Evolutionary conservation across 257 asterid genomes (phyloP).

Genomic region (Euphrasia confusa): DNA sequence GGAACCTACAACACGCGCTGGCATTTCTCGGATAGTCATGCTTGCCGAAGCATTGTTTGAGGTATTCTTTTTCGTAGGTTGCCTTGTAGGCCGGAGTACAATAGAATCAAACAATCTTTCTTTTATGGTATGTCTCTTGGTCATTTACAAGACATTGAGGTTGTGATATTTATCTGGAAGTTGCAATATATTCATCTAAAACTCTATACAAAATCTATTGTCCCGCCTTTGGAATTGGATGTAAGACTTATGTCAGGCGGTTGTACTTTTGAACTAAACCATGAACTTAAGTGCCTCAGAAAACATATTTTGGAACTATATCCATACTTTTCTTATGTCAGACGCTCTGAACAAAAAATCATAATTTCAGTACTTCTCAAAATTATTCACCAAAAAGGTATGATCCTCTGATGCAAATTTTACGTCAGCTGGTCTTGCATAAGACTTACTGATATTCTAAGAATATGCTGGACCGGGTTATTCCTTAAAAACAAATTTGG

Average conservation of each 20-base stretch:
- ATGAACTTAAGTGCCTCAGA: no score
- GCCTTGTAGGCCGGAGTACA: background rate
- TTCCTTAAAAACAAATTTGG: background rate
- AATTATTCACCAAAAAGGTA: no score
- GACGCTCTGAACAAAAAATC: no score
- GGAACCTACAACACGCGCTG: slow-evolving; percentile 66
- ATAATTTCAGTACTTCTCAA: no score
- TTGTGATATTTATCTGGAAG: background rate
- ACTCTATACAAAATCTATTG: background rate
- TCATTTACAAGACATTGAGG: background rate
- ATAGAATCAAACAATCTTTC: background rate
- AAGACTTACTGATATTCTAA: no score
- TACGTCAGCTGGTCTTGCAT: no score
- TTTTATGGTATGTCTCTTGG: slow-evolving; percentile 3
- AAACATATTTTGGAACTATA: no score
- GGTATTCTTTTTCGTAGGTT: slow-evolving; percentile 38
- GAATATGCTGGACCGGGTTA: background rate
- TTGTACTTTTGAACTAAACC: no score
- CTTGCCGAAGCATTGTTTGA: slow-evolving; percentile 95
- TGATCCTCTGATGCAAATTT: no score
- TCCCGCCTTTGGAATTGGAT: no score
- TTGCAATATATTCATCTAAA: background rate
- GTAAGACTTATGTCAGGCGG: no score
- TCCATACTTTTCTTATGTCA: no score
- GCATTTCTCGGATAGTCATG: slow-evolving; percentile 83